Conservation (phyloP, 2,329 filamentous ascomycete species). For the Alternaria tenuissima region DNA sequence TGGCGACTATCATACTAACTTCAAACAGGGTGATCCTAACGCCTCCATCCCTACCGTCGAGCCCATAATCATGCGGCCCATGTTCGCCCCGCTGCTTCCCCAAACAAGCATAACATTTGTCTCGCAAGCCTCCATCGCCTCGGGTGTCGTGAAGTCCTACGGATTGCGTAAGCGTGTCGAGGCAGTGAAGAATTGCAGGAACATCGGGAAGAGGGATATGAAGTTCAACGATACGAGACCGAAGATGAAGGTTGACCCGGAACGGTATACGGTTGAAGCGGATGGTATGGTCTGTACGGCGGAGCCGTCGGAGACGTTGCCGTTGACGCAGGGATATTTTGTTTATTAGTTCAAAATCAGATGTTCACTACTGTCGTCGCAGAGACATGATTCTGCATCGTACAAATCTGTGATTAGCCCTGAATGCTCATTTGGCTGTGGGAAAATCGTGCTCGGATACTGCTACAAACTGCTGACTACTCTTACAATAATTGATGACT, state of each 20-base stretch:
- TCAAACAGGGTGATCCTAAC: slow-evolving; percentile 57
- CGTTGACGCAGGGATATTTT: slow-evolving; percentile 79
- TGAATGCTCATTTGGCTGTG: no score
- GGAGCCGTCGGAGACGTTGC: slow-evolving; percentile 74
- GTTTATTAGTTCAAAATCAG: slow-evolving; percentile 66
- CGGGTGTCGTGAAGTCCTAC: slow-evolving; percentile 74
- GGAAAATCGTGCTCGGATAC: neutral
- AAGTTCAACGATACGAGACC: slow-evolving; percentile 86
- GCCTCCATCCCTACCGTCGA: slow-evolving; percentile 81
- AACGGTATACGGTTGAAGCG: slow-evolving; percentile 86
- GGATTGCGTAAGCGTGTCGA: slow-evolving; percentile 81
- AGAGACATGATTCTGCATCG: neutral
- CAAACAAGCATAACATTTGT: slow-evolving; percentile 82
- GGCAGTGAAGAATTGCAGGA: slow-evolving; percentile 78
- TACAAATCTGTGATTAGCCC: neutral
- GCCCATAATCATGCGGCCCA: slow-evolving; percentile 81
- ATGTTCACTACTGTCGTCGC: neutral
- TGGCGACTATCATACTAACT: slow-evolving; percentile 2
- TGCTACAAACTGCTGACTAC: neutral
- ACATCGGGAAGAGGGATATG: slow-evolving; percentile 85
- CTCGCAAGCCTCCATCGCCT: slow-evolving; percentile 73
- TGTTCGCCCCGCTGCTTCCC: slow-evolving; percentile 82
- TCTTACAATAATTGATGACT: neutral
- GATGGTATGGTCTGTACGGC: slow-evolving; percentile 78
- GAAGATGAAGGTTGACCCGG: slow-evolving; percentile 89